These are phyloP conservation scores for Austroboletus rostrupii DNA, from an alignment of 1,284 basidiomycete genomes.

Conservation along the genomic window DNA sequence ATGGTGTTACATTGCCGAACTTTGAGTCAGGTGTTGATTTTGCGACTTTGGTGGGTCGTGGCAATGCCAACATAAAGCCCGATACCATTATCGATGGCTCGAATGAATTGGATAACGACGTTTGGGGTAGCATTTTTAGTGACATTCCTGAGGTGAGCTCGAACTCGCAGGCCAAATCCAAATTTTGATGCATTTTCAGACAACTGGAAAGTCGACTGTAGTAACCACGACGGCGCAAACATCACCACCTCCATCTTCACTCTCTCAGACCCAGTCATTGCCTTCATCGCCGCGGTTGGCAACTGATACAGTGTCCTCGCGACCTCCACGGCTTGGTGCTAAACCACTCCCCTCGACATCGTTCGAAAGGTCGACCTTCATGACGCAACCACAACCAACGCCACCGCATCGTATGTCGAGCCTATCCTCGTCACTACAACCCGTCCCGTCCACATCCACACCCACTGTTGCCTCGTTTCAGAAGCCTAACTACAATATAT, in stretches of 20 bases:
- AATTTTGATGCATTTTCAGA: conserved; percentile 15
- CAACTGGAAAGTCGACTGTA: conserved; percentile 13
- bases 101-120: conserved; percentile 68
- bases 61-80: conserved; percentile 44
- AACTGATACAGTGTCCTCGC: conserved; percentile 24
- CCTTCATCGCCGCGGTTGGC: conserved; percentile 38
- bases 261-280: conserved; percentile 34
- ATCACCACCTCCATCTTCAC: conserved; percentile 12
- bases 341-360: conserved; percentile 35
- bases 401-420: conserved; percentile 19
- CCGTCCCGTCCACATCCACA: conserved; percentile 10
- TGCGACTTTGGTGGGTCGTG: conserved; percentile 66
- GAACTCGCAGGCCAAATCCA: neutral
- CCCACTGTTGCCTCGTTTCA: conserved; percentile 18
- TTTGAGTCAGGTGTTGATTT: conserved; percentile 55
- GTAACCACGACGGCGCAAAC: conserved; percentile 14
- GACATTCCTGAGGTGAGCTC: conserved; percentile 27
- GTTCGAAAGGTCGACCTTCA: conserved; percentile 34
- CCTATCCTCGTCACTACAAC: conserved; percentile 18
- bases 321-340: conserved; percentile 39
- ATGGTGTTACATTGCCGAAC: conserved; percentile 32
- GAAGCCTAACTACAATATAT: conserved; percentile 56
- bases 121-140: conserved; percentile 73
- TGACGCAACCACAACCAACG: conserved; percentile 14
- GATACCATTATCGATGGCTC: conserved; percentile 41